These are phyloP conservation scores for Wickerhamiella slavikovae DNA, from an alignment of 805 yeast species.

Conservation along the genomic window DNA sequence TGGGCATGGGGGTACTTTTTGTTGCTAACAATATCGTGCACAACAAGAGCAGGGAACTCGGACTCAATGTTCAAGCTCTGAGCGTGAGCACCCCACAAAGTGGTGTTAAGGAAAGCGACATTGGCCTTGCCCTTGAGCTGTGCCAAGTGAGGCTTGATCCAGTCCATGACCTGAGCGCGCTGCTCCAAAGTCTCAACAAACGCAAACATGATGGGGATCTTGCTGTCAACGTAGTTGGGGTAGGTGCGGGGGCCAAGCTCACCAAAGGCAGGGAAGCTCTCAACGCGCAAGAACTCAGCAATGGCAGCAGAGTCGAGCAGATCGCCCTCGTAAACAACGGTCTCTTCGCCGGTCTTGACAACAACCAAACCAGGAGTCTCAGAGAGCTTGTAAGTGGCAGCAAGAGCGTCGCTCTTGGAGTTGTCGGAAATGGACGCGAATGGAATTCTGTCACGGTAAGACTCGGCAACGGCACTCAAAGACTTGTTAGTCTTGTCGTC, in stretches of 20 bases:
- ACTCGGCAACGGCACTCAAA: conserved; percentile 40
- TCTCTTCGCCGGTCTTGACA: conserved; percentile 16
- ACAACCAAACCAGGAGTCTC: conserved; percentile 29
- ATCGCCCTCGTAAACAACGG: conserved; percentile 16
- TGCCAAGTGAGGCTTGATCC: conserved; percentile 46
- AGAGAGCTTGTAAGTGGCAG: conserved; percentile 23
- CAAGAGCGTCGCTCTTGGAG: conserved; percentile 15
- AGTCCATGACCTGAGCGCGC: conserved; percentile 31
- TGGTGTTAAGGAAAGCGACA: conserved; percentile 77
- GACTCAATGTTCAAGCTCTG: conserved; percentile 58
- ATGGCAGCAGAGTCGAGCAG: conserved; percentile 20
- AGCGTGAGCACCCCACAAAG: conserved; percentile 67
- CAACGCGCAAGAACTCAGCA: conserved; percentile 30
- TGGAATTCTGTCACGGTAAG: conserved; percentile 38
- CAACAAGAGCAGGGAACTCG: conserved; percentile 74
- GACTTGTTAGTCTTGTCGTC: conserved; percentile 30
- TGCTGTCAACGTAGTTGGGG: conserved; percentile 47
- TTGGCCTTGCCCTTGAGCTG: conserved; percentile 58
- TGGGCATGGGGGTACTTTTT: conserved; percentile 65
- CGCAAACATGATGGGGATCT: conserved; percentile 68
- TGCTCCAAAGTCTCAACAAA: conserved; percentile 57
- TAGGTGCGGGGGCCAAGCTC: conserved; percentile 71
- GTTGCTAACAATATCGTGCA: conserved; percentile 51
- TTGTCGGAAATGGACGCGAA: conserved; percentile 32
- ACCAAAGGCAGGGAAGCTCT: conserved; percentile 67